Evolutionary conservation across 257 asterid species (phyloP).

Genomic region (Solanum neorickii): DNA sequence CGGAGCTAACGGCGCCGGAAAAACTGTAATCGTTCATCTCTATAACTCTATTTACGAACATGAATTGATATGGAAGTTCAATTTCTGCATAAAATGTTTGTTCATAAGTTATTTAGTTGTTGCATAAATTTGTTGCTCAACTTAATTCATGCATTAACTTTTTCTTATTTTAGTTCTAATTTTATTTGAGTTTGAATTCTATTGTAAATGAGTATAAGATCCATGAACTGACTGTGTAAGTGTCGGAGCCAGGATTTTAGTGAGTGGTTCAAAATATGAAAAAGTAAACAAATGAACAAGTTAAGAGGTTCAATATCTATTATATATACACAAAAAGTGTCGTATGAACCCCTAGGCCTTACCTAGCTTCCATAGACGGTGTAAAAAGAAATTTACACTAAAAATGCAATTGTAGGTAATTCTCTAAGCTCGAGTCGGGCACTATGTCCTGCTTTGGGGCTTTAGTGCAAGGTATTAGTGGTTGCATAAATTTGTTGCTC

Average conservation of each 20-base stretch:
- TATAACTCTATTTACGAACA: not conserved
- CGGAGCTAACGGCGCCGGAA: conserved; percentile 96
- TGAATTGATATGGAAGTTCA: not conserved
- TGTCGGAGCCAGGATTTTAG: not conserved
- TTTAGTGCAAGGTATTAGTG: not conserved
- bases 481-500: not conserved
- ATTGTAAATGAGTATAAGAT: not conserved
- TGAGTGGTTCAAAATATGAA: not conserved
- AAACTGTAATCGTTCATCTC: conserved; percentile 41
- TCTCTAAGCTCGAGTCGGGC: not conserved
- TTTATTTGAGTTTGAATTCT: not conserved
- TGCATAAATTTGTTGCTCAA: not conserved
- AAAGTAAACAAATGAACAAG: not conserved
- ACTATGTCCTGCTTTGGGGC: not conserved
- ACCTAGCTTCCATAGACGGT: not conserved
- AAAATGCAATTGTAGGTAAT: not conserved
- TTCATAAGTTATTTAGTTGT: not conserved
- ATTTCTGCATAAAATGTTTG: not conserved
- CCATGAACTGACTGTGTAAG: not conserved
- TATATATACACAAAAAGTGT: not conserved
- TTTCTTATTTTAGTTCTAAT: not conserved
- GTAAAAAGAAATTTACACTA: not conserved
- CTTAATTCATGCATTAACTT: not conserved
- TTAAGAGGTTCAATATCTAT: not conserved
- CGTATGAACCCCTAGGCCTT: not conserved